phyloP scores from a whole-genome alignment of 305 asterid genomes.

The Stenogyne calaminthoides region DNA sequence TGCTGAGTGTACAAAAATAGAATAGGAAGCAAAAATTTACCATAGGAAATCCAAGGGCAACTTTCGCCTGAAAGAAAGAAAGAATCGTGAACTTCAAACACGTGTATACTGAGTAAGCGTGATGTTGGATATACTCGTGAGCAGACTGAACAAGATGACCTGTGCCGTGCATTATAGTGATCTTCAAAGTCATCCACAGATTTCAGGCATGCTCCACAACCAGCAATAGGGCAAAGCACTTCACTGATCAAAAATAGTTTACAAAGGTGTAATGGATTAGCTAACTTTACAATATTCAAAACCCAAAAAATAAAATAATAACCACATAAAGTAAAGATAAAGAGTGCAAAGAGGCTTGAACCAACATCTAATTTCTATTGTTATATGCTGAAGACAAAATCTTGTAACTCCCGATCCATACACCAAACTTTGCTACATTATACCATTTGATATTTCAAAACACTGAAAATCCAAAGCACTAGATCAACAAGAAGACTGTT shows the following conservation, averaged over 20 bases:
- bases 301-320: neutral
- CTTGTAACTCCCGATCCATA: neutral
- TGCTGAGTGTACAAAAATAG: neutral
- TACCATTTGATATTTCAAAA: conserved; percentile 7
- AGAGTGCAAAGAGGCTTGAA: neutral
- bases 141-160: conserved; percentile 92
- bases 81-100: conserved; percentile 93
- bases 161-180: conserved; percentile 82
- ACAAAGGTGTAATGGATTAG: conserved; percentile 24
- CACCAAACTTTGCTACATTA: conserved; percentile 2
- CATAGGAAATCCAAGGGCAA: conserved; percentile 83
- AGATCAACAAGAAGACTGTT: conserved; percentile 17
- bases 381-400: conserved; percentile 15
- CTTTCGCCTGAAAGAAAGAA: conserved; percentile 97
- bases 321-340: neutral
- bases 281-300: neutral
- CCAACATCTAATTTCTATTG: neutral
- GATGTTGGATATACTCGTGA: conserved; percentile 89
- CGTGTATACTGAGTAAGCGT: conserved; percentile 82
- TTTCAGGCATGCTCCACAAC: conserved; percentile 72
- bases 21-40: conserved; percentile 42
- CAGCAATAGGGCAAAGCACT: conserved; percentile 77
- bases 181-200: conserved; percentile 86
- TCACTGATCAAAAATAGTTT: conserved; percentile 46
- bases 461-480: neutral